These are phyloP conservation scores for Scedosporium minutisporum DNA, from an alignment of 2,329 filamentous ascomycete genomes.

Conservation along the genomic window DNA sequence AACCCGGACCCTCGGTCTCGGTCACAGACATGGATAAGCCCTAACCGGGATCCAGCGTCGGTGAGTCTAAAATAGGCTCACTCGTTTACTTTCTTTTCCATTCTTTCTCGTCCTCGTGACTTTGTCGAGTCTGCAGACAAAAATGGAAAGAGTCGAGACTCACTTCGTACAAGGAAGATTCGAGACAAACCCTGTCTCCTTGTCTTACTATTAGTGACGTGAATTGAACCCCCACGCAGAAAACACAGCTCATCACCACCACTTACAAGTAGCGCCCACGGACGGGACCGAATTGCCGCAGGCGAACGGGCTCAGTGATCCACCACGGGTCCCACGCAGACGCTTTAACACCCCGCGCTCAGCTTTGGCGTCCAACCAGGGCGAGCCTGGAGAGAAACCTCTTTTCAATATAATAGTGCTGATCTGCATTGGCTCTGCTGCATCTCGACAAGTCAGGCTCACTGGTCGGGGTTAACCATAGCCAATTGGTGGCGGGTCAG, in stretches of 20 bases:
- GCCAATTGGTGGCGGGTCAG: neutral
- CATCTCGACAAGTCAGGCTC: conserved; percentile 3
- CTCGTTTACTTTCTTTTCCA: neutral
- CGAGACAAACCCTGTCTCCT: neutral
- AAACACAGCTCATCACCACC: neutral
- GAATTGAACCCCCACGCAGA: neutral
- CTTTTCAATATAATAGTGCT: neutral
- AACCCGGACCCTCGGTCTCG: neutral
- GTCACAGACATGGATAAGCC: neutral
- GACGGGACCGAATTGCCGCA: neutral
- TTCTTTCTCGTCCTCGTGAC: neutral
- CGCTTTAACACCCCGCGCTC: neutral
- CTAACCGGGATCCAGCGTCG: neutral
- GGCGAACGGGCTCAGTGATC: neutral
- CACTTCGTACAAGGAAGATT: neutral
- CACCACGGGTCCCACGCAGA: neutral
- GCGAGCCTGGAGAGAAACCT: neutral
- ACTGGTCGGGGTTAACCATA: neutral
- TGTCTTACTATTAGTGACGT: neutral
- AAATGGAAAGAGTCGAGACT: neutral
- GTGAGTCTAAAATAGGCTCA: neutral
- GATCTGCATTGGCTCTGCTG: neutral
- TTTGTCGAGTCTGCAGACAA: neutral
- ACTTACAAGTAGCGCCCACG: neutral
- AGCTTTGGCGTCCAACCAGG: neutral